Evolutionary conservation across 805 yeast species (phyloP), one percentile per base, ranked within the genome.

Genomic region (Ogataea wickerhamii): DNA sequence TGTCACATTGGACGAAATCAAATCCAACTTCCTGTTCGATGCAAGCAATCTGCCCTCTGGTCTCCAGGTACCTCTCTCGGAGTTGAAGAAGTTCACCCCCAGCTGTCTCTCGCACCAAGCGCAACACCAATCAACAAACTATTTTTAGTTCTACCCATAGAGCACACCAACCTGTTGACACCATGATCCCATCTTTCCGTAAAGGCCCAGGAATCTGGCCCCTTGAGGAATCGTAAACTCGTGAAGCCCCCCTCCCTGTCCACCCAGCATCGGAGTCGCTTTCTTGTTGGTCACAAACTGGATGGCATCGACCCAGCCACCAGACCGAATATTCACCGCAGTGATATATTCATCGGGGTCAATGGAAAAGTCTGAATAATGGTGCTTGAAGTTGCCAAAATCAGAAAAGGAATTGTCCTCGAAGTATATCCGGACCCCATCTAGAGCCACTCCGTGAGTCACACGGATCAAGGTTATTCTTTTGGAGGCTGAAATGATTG

Each of bases 261-360:
- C 84, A 11, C 97, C 97, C 48, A 66, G 74, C 70, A 76, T 61
- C 2, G 69, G 70, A 27, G 82, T 74, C 1, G 66, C 51, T 43
- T 79, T 67, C 2, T 82, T 83, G 40, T 64, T 66, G 2, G 95
- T 84, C 14, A 78, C 68, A 23, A 93, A 64, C 55, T 85, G 93
- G 17, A 87, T 65, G 1, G 82, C 96, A 66, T 93, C 98, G 4
- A 93, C 68, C 97, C 98, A 93, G 2, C 71, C 78, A 8, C 98
- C 98, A 28, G 78, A 68, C 47, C 95, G 70, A 32, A 87, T 63
- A 29, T 72, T 68, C 38, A 89, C 64, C 18, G 81, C 82, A 3
- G 68, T 57, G 6, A 91, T 64, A 7, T 47, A 41, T 55, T 91
- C 96, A 32, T 78, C 85, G 0, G 57, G 58, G 3, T 65, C 64